phyloP scores from a whole-genome alignment of 345 rosid species.

The Cochlearia excelsa region DNA sequence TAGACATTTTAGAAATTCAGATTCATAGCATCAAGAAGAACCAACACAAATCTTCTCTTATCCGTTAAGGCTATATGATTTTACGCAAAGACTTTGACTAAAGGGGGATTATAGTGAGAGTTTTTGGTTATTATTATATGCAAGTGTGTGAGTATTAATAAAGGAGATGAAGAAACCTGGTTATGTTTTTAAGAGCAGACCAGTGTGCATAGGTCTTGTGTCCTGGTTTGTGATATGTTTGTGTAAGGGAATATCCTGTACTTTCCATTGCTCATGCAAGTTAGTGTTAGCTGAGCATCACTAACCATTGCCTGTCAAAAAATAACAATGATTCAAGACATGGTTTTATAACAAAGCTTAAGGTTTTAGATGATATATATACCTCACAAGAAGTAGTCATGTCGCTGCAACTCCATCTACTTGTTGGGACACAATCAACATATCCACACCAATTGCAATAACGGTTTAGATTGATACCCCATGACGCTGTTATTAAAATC shows the following conservation, averaged over 20 bases:
- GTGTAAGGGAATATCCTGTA: constrained; percentile 59
- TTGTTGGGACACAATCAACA: constrained; percentile 61
- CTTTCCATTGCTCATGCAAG: constrained; percentile 64
- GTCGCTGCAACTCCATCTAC: constrained; percentile 74
- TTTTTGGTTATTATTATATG: constrained; percentile 10
- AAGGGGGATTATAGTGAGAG: background rate
- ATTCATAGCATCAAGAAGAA: constrained; percentile 20
- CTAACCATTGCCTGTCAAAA: constrained; percentile 52
- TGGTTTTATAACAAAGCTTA: constrained; percentile 1
- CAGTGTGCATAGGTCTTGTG: constrained; percentile 67
- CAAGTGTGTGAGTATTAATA: background rate
- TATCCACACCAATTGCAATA: constrained; percentile 71
- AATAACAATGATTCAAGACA: too few relatives aligned
- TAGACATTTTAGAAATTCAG: constrained; percentile 24
- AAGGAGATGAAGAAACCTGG: constrained; percentile 14
- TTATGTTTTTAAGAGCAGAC: constrained; percentile 47
- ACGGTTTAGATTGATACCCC: constrained; percentile 54
- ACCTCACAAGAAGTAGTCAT: constrained; percentile 67
- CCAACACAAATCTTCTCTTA: constrained; percentile 17
- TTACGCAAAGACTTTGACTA: too few relatives aligned
- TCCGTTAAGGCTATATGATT: background rate
- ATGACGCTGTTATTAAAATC: constrained; percentile 43
- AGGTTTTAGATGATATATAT: constrained; percentile 23
- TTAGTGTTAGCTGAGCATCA: constrained; percentile 56
- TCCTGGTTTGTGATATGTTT: constrained; percentile 57